phyloP scores from a whole-genome alignment of 805 yeast species.

The Nakazawaea populi region DNA sequence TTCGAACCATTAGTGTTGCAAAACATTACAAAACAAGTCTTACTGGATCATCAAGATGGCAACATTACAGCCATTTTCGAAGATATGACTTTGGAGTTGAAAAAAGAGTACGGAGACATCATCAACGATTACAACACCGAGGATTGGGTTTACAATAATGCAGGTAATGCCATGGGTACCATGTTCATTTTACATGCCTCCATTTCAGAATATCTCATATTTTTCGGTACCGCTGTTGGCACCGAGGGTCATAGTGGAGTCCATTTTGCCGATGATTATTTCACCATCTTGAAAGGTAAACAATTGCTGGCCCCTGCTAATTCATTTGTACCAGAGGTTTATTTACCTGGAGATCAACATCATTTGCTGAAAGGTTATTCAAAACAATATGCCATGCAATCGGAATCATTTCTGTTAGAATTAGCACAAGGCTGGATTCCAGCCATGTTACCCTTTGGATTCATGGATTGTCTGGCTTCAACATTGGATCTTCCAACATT shows the following conservation, averaged over 20 bases:
- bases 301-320: slow-evolving; percentile 69
- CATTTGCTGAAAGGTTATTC: slow-evolving; percentile 66
- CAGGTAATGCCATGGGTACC: slow-evolving; percentile 98
- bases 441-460: slow-evolving; percentile 94
- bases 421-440: slow-evolving; percentile 99
- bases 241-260: slow-evolving; percentile 96
- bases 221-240: slow-evolving; percentile 91
- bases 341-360: slow-evolving; percentile 82
- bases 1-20: slow-evolving; percentile 66
- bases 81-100: slow-evolving; percentile 53
- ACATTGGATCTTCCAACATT: slow-evolving; percentile 76
- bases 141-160: slow-evolving; percentile 95
- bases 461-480: slow-evolving; percentile 70
- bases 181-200: slow-evolving; percentile 96
- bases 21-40: slow-evolving; percentile 47
- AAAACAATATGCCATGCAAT: slow-evolving; percentile 84
- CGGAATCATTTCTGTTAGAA: slow-evolving; percentile 83
- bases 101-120: slow-evolving; percentile 62
- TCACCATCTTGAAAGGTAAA: slow-evolving; percentile 79
- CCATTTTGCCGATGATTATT: slow-evolving; percentile 96
- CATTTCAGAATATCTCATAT: slow-evolving; percentile 82
- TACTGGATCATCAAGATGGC: slow-evolving; percentile 47
- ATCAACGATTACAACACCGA: slow-evolving; percentile 68
- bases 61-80: slow-evolving; percentile 58
- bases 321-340: slow-evolving; percentile 61